Percentiles rank a stretch among this genome's conserved stretches.
Conservation (phyloP, 2,329 filamentous ascomycete species). For the Calycina herbarum region DNA sequence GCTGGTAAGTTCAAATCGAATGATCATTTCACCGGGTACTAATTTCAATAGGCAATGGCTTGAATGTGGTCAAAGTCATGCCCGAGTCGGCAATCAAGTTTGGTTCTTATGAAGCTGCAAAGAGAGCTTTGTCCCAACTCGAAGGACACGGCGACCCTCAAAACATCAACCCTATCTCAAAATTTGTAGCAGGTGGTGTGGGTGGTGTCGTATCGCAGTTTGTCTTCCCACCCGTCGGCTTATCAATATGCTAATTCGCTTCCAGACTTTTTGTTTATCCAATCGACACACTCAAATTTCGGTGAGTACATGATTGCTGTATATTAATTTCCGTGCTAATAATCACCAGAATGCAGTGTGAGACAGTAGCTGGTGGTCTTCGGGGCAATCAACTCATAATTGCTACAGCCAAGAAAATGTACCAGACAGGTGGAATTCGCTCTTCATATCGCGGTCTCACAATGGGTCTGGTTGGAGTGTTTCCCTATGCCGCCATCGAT, state of each 20-base stretch:
- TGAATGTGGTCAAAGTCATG: slow-evolving; percentile 98
- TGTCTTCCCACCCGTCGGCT: slow-evolving; percentile 34
- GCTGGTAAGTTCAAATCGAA: slow-evolving; percentile 63
- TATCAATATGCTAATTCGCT: slow-evolving; percentile 16
- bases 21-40: slow-evolving; percentile 20
- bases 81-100: slow-evolving; percentile 98
- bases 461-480: slow-evolving; percentile 94
- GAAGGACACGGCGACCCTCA: slow-evolving; percentile 86
- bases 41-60: slow-evolving; percentile 71
- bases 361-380: slow-evolving; percentile 82
- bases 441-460: slow-evolving; percentile 90
- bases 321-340: slow-evolving; percentile 17
- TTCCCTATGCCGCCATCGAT: slow-evolving; percentile 96
- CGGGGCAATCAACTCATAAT: slow-evolving; percentile 80
- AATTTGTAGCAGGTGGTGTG: slow-evolving; percentile 86
- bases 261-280: slow-evolving; percentile 79
- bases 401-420: slow-evolving; percentile 85
- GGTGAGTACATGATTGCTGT: slow-evolving; percentile 39
- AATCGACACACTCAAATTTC: slow-evolving; percentile 55
- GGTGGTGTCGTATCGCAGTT: slow-evolving; percentile 93
- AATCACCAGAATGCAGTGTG: slow-evolving; percentile 71
- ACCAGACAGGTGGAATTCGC: slow-evolving; percentile 68
- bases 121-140: slow-evolving; percentile 78
- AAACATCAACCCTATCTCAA: slow-evolving; percentile 77
- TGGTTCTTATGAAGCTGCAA: slow-evolving; percentile 93